Evolutionary conservation across 495 filamentous ascomycete species (phyloP).

Genomic region (Penicillium herquei): DNA sequence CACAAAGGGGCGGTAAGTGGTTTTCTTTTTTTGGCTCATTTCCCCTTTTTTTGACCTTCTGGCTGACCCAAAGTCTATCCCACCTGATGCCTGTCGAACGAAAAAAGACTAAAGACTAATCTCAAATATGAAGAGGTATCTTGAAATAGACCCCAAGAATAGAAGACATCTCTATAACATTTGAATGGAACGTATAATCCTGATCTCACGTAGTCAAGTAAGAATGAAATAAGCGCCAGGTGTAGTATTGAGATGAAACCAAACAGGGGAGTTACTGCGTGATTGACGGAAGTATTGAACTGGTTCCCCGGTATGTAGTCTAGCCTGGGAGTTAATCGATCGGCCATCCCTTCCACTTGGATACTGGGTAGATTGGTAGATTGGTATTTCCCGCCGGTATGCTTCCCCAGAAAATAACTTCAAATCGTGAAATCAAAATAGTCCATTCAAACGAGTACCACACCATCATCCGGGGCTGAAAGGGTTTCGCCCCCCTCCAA

Average conservation of each 20-base stretch:
- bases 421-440: constrained; percentile 1
- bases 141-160: no score
- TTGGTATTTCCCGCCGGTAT: not conserved
- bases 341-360: constrained; percentile 18
- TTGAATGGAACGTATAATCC: no score
- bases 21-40: not conserved
- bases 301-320: constrained; percentile 28
- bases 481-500: not conserved
- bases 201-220: not conserved
- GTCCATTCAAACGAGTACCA: not conserved
- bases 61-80: constrained; percentile 7
- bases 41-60: not conserved
- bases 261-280: not conserved
- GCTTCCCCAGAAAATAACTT: not conserved
- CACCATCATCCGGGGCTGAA: constrained; percentile 3
- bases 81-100: constrained; percentile 10
- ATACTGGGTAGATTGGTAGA: constrained; percentile 18
- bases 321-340: constrained; percentile 20
- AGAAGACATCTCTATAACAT: no score
- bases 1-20: constrained; percentile 20
- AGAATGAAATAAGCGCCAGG: not conserved
- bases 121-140: no score
- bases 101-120: not conserved
- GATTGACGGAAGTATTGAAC: constrained; percentile 16
- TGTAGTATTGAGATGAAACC: not conserved